Conservation (phyloP, 1,284 basidiomycete species). For the Tilletia horrida region DNA sequence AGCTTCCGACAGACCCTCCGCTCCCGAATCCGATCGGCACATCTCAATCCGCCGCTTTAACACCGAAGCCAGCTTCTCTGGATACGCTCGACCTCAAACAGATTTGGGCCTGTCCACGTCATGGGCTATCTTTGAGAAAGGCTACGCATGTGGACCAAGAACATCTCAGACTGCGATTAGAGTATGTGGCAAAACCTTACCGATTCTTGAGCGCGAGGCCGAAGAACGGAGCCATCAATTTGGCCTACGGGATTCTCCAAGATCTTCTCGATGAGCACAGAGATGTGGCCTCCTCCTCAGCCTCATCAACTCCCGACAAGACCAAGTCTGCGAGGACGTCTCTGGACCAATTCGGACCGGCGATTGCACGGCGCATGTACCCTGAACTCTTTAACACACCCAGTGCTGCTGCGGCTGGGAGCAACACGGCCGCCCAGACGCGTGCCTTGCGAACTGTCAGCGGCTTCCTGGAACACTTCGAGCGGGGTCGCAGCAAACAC, state of each 20-base stretch:
- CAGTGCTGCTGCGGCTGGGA: neutral
- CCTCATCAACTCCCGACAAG: neutral
- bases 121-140: constrained; percentile 3
- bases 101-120: constrained; percentile 10
- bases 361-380: neutral
- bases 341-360: neutral
- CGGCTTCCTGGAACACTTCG: neutral
- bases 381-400: neutral
- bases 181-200: constrained; percentile 8
- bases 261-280: neutral
- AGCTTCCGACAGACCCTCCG: neutral
- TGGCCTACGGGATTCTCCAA: neutral
- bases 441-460: neutral
- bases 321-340: neutral
- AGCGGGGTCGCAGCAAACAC: neutral
- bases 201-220: constrained; percentile 7
- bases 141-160: neutral
- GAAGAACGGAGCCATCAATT: constrained; percentile 8
- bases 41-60: neutral
- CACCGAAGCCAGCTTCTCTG: neutral
- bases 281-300: no score
- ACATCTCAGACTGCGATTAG: neutral
- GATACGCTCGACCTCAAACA: neutral
- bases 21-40: neutral
- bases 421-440: neutral